Percentiles rank a stretch among this genome's conserved stretches.
phyloP scores from a whole-genome alignment of 805 yeast genomes.

The Metschnikowia drakensbergensis region DNA sequence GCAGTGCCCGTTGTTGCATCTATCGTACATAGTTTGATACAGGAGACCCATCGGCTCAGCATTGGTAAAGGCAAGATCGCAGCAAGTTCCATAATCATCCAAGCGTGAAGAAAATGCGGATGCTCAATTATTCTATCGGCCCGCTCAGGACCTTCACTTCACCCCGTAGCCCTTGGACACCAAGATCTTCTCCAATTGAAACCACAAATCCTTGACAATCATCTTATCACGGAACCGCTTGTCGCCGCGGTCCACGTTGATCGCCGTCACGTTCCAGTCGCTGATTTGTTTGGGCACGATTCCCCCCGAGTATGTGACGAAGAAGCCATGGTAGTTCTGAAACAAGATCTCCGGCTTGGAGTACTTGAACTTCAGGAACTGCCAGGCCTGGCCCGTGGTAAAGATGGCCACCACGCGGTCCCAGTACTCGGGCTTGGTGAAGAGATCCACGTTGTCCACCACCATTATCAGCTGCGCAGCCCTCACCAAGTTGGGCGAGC shows the following conservation, averaged over 20 bases:
- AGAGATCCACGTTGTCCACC: conserved; percentile 81
- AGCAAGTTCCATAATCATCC: no score
- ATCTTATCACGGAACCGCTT: conserved; percentile 87
- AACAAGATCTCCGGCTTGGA: conserved; percentile 75
- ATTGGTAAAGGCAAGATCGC: no score
- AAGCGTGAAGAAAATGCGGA: no score
- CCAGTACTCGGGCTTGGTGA: conserved; percentile 94
- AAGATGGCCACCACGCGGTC: conserved; percentile 92
- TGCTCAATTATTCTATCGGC: no score
- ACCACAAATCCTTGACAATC: conserved; percentile 84
- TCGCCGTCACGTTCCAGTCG: conserved; percentile 85
- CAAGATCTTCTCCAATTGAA: conserved; percentile 70
- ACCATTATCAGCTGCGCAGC: conserved; percentile 67
- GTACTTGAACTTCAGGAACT: conserved; percentile 83
- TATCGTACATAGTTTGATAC: conserved; percentile 1
- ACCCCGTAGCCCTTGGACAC: conserved; percentile 55
- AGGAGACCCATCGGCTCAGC: no score
- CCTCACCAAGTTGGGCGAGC: conserved; percentile 46
- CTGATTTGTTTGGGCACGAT: conserved; percentile 67
- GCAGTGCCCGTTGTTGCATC: not conserved
- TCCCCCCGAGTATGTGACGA: conserved; percentile 73
- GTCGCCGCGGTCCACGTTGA: conserved; percentile 69
- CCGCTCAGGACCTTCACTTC: not conserved
- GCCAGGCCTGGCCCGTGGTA: conserved; percentile 98
- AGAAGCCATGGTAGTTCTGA: conserved; percentile 80